Base-by-base conservation (phyloP, 352 stramenopile species). In the Pythium apleroticum region DNA sequence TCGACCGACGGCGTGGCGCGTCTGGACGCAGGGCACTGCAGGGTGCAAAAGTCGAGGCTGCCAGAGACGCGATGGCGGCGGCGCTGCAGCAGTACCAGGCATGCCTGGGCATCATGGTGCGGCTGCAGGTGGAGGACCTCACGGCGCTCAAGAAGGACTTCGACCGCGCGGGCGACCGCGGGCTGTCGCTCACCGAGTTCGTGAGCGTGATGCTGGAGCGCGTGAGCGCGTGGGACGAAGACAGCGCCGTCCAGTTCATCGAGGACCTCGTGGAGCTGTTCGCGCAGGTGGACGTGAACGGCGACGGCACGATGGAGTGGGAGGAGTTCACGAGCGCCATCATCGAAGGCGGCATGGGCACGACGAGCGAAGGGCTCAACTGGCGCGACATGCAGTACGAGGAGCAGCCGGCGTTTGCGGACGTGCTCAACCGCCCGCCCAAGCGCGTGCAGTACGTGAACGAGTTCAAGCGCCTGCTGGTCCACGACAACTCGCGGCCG, bases 241-340 rank as follows among this genome's bases (percentile, higher is more conserved):
- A 72, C 19, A 91, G 62, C 39, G 82, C 81, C 37, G 69, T 91
- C 17, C 56, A 63, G 15, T 88, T 93, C 41, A 83, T 93, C 35
- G 63, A 90, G 37, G 83, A 93, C 54, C 72, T 93, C n/a, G 57
- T 90, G 8, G 85, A 93, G 65, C 71, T 93, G 1, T 93, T 91
- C 33, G 76, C 75, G 7, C 81, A 91, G 49, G 81, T 93, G 27
- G 85, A 90, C 49, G 83, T 91, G 57, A 91, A 91, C 28, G 81
- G 82, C 12, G 82, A 91, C 63, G 85, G 85, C 24, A 78, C 77
- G 11, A 93, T 91, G 85, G 80, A 88, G 53, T 93, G 85, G 85
- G 85, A 93, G 28, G 85, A 93, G 64, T 93, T 93, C 52, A 93
- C 85, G 31, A 88, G 76, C 27, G 82, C 83, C 9, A 89, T 93